Base-by-base conservation (phyloP, 306 rosid species). In the Pterocarpus macrocarpus region DNA sequence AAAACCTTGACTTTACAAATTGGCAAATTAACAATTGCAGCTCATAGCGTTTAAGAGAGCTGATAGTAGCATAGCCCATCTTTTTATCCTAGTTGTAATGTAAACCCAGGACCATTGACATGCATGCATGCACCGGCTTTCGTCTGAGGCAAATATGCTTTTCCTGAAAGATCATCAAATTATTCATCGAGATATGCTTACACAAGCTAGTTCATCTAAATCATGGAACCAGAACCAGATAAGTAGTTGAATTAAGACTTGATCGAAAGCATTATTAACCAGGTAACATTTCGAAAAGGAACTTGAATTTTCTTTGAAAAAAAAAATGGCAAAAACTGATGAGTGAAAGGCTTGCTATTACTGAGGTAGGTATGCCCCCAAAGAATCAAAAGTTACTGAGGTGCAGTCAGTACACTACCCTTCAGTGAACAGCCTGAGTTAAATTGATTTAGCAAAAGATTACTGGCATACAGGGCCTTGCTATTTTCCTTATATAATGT, bases 401-500 rank as follows among this genome's bases (percentile, higher is more conserved):
- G 45, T 49, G 61, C 71, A 68, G 59, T 41, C n/a, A 59, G 35
- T 66, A 68, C 44, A 75, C 47, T 76, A n/a, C 49, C 56, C 30
- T 12, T 15, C 75, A 75, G 66, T 11, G 50, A 81, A 78, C 47
- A 56, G 69, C 80, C 57, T 9, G 30, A 35, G 68, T 49, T 66
- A 66, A 78, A 71, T 63, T 72, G 22, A 70, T 71, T 80, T 62
- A 32, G 12, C 53, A 38, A 16, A 64, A 5, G 36, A 49, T 45
- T 49, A 15, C 50, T 9, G 5, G 69, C 52, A 63, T 44, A 70
- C 9, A 79, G 4, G 50, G 65, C 47, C 62, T 75, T 61, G 34
- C 75, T 59, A 36, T 70, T 81, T 80, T 75, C 62, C 71, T 17
- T 13, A 5, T 22, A 55, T 22, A 64, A 50, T 64, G 83, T 80